phyloP scores from a whole-genome alignment of 2,329 filamentous ascomycete genomes.

The Metarhizium rileyi region DNA sequence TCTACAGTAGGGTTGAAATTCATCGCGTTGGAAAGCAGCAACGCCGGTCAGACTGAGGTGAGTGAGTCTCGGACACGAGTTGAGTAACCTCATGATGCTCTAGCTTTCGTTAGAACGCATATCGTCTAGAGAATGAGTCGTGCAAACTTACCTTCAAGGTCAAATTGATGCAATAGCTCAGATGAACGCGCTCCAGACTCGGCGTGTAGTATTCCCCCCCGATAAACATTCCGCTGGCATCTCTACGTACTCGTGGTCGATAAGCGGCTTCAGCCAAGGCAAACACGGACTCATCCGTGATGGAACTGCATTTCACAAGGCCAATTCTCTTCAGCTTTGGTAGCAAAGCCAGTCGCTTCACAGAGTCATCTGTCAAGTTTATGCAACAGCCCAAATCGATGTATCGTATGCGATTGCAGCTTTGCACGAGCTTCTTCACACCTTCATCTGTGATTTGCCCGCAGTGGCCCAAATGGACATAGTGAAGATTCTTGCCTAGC shows the following conservation, averaged over 20 bases:
- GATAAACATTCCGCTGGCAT: constrained; percentile 35
- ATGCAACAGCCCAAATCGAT: constrained; percentile 96
- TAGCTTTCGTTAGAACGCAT: constrained; percentile 24
- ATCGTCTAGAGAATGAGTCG: neutral
- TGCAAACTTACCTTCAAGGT: constrained; percentile 59
- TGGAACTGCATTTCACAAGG: constrained; percentile 82
- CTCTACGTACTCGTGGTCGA: constrained; percentile 38
- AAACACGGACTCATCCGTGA: constrained; percentile 83
- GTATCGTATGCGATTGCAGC: constrained; percentile 89
- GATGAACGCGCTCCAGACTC: constrained; percentile 84
- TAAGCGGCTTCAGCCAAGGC: constrained; percentile 66
- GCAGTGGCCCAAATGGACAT: constrained; percentile 92
- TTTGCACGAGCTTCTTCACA: constrained; percentile 72
- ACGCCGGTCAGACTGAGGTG: constrained; percentile 93
- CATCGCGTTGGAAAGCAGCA: constrained; percentile 76
- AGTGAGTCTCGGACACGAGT: constrained; percentile 83
- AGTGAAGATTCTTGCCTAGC: constrained; percentile 92
- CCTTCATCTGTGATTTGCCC: constrained; percentile 82
- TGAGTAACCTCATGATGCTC: constrained; percentile 85
- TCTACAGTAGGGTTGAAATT: constrained; percentile 77
- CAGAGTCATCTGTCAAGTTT: constrained; percentile 77
- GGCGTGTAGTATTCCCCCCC: constrained; percentile 45
- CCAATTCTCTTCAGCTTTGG: constrained; percentile 94
- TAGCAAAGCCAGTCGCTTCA: constrained; percentile 71
- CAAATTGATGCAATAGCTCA: constrained; percentile 86